Conservation (phyloP, 495 filamentous ascomycete genomes). For the Parathielavia hyrcaniae region DNA sequence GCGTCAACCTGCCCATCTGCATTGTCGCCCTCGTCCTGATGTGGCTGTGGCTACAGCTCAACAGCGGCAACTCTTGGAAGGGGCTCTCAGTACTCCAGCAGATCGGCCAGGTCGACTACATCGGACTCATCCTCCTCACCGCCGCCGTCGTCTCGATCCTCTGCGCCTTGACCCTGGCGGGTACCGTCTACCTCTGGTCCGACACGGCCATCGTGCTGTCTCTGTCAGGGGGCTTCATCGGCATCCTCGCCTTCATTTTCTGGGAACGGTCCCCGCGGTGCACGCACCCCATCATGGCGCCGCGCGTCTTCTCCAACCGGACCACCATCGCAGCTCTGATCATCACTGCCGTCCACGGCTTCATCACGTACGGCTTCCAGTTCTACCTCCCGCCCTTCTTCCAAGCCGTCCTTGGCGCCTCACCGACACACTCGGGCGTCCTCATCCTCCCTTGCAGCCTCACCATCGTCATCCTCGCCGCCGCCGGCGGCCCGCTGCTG, state of each 20-base stretch:
- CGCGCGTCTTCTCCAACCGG: slow-evolving; percentile 28
- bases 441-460: slow-evolving; percentile 36
- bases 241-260: slow-evolving; percentile 22
- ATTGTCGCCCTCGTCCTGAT: slow-evolving; percentile 24
- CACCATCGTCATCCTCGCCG: slow-evolving; percentile 24
- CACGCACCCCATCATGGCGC: slow-evolving; percentile 28
- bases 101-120: slow-evolving; percentile 26
- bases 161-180: slow-evolving; percentile 23
- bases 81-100: slow-evolving; percentile 7
- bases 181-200: slow-evolving; percentile 25
- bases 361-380: slow-evolving; percentile 31
- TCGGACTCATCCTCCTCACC: slow-evolving; percentile 31
- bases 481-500: slow-evolving; percentile 23
- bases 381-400: slow-evolving; percentile 49
- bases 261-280: slow-evolving; percentile 22
- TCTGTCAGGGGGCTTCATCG: slow-evolving; percentile 21
- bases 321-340: slow-evolving; percentile 24
- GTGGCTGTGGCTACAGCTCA: slow-evolving; percentile 30
- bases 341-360: slow-evolving; percentile 24
- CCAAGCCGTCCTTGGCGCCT: slow-evolving; percentile 35
- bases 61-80: slow-evolving; percentile 14
- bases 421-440: slow-evolving; percentile 35
- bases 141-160: slow-evolving; percentile 28
- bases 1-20: slow-evolving; percentile 30
- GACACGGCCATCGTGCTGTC: slow-evolving; percentile 27